Conservation (phyloP, 2,329 filamentous ascomycete genomes). For the Cadophora gregata region DNA sequence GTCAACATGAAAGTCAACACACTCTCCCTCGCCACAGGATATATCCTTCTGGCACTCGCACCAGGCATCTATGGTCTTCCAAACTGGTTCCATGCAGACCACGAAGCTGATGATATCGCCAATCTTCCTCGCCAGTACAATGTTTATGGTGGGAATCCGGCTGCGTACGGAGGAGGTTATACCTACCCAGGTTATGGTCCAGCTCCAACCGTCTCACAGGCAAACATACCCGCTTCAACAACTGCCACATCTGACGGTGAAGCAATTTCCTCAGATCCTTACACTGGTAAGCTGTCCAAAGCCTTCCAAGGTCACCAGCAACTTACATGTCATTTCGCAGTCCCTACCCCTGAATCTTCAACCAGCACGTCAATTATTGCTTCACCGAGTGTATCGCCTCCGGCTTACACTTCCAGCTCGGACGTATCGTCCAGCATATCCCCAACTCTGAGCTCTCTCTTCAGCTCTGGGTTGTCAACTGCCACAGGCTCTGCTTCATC, state of each 20-base stretch:
- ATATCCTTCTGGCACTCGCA: conserved; percentile 31
- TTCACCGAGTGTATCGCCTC: not conserved
- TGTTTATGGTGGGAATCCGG: conserved; percentile 32
- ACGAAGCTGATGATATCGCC: conserved; percentile 24
- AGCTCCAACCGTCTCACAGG: conserved; percentile 31
- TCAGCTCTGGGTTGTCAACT: not conserved
- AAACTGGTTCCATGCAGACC: conserved; percentile 35
- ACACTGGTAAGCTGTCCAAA: conserved; percentile 1
- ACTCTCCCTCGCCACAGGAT: conserved; percentile 26
- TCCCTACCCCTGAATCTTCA: conserved; percentile 2
- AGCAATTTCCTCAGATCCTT: conserved; percentile 1
- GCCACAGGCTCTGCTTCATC: conserved; percentile 7
- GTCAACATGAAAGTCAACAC: conserved; percentile 38
- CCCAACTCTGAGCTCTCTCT: not conserved
- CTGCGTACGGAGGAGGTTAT: conserved; percentile 36
- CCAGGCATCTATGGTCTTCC: conserved; percentile 31
- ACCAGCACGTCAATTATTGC: not conserved
- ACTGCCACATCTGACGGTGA: conserved; percentile 13
- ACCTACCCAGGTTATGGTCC: conserved; percentile 39
- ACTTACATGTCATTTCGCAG: conserved; percentile 7
- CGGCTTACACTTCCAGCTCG: not conserved
- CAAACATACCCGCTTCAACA: conserved; percentile 4
- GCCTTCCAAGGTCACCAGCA: not conserved
- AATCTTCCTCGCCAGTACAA: conserved; percentile 37
- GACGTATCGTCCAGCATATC: not conserved